Base-by-base conservation (phyloP, 805 yeast species). In the Blastobotrys robertii region DNA sequence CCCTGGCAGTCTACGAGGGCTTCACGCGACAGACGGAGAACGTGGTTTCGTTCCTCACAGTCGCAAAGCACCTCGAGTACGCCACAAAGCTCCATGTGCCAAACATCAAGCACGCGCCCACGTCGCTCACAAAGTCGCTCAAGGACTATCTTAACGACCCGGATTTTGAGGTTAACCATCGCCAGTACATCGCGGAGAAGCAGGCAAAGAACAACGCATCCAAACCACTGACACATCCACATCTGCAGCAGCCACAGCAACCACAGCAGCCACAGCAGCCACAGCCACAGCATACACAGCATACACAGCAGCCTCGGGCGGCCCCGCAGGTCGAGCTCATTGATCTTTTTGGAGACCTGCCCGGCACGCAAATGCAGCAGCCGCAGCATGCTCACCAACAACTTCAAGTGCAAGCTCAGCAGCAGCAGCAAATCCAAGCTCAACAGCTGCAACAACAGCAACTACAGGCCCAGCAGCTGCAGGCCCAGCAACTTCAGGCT, bases 91-190 rank as follows among this genome's bases (percentile, higher is more conserved):
- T 90, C 50, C 88, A 81, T 55, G 95, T 92, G 30, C 98, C 98
- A 31, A 88, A 95, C 10, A 88, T 92, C 48, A 85, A 85, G 59
- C 98, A 92, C 64, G 97, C 97, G 1, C 97, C 97, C 15, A 88
- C 97, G 2, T 92, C 95, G 19, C 70, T 92, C 50, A 83, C 95
- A 2, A 73, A 79, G 30, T 80, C 94, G 10, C 73, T 92, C 48
- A 92, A 86, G 58, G 96, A 88, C 53, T 94, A 90, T 60, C 66
- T 92, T 51, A 74, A 79, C 50, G 97, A 90, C 57, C 86, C 88
- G 7, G 79, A 81, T 52, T 86, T 86, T 62, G 95, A 86, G 52
- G 64, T 66, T 7, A 86, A 84, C 58, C 74, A 94, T 59, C 67
- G 78, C 46, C 94, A 84, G 56, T 86, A 83, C 55, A 62, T 85